Conservation (phyloP, 164 flowering plant genomes). For the Macadamia tetraphylla region DNA sequence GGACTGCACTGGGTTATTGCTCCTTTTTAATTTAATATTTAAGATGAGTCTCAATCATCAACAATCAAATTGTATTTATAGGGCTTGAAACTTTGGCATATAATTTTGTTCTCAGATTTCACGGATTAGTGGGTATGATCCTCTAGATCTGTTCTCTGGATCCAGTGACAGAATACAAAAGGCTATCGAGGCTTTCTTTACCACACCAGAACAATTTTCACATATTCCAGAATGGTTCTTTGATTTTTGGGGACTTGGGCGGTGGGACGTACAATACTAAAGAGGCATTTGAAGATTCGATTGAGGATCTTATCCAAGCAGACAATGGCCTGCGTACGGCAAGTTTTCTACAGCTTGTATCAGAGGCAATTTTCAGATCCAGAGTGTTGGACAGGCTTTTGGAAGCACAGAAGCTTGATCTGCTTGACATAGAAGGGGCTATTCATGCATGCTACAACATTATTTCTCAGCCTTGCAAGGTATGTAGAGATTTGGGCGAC, state of each 20-base stretch:
- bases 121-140: constrained; percentile 69
- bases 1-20: too few species aligned
- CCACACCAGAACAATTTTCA: constrained; percentile 87
- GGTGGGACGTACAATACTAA: constrained; percentile 36
- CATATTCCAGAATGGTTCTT: constrained; percentile 72
- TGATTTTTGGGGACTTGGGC: constrained; percentile 67
- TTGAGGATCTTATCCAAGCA: constrained; percentile 44
- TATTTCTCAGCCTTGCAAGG: constrained; percentile 65
- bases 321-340: constrained; percentile 44
- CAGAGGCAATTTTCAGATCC: constrained; percentile 53
- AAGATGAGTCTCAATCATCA: background rate
- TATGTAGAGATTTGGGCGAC: constrained; percentile 41
- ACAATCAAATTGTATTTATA: background rate
- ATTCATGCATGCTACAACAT: constrained; percentile 88
- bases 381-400: constrained; percentile 61
- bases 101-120: constrained; percentile 47
- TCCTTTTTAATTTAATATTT: background rate
- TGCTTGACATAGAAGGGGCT: constrained; percentile 86
- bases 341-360: constrained; percentile 53
- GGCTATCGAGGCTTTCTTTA: constrained; percentile 64
- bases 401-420: constrained; percentile 75
- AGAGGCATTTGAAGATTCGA: constrained; percentile 52
- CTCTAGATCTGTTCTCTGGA: constrained; percentile 81
- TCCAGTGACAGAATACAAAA: constrained; percentile 52
- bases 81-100: too few species aligned